phyloP scores from a whole-genome alignment of 139 green algal genomes.

The Asterochloris erici region DNA sequence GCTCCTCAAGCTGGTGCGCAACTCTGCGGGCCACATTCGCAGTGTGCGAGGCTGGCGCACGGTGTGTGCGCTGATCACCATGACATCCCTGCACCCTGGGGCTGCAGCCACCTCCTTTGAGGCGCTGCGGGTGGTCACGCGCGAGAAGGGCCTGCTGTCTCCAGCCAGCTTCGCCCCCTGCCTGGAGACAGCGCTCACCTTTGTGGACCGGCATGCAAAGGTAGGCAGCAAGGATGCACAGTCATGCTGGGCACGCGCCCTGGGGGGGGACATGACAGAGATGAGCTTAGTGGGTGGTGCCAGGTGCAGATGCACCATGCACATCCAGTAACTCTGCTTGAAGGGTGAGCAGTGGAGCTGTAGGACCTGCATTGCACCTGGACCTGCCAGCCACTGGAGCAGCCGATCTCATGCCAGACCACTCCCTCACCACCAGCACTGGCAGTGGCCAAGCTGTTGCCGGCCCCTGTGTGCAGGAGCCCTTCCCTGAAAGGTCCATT shows the following conservation, averaged over 20 bases:
- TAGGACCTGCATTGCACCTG: neutral
- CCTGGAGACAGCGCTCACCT: slow-evolving; percentile 47
- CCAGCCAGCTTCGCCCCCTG: slow-evolving; percentile 16
- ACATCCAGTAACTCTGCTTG: too few relatives aligned
- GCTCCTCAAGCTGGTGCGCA: slow-evolving; percentile 56
- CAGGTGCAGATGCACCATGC: too few relatives aligned
- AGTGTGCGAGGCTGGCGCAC: slow-evolving; percentile 76
- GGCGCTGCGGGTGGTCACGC: slow-evolving; percentile 23
- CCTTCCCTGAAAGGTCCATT: slow-evolving; percentile 32
- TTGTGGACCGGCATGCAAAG: slow-evolving; percentile 56
- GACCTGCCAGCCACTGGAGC: neutral
- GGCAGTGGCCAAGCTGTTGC: too few relatives aligned
- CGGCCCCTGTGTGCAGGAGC: slow-evolving; percentile 1
- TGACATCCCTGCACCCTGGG: slow-evolving; percentile 53
- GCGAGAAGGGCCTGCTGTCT: neutral
- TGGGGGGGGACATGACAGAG: too few relatives aligned
- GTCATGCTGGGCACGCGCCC: too few relatives aligned
- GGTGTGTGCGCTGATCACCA: slow-evolving; percentile 74
- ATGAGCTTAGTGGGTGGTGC: too few relatives aligned
- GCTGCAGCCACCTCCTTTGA: slow-evolving; percentile 30
- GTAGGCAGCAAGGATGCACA: neutral
- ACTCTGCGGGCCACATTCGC: slow-evolving; percentile 65
- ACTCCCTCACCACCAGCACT: neutral
- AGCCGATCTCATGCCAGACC: neutral
- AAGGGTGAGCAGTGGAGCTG: too few relatives aligned